Base-by-base conservation (phyloP, 2,329 filamentous ascomycete species). In the Pyricularia pennisetigena region DNA sequence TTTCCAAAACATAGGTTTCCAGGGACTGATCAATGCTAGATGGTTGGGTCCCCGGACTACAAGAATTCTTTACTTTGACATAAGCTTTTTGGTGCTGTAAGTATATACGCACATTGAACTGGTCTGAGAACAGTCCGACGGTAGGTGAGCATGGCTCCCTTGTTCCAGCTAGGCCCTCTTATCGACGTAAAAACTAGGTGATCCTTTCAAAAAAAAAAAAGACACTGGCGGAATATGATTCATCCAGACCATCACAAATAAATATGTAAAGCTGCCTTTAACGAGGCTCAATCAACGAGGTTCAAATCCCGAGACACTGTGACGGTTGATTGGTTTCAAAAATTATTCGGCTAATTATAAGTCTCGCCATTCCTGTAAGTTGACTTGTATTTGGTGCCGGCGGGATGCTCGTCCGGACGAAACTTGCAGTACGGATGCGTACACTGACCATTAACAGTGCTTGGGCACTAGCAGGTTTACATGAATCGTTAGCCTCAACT, bases 351-450 rank as follows among this genome's bases (percentile, higher is more conserved):
- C 59, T 62, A 62, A 28, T 26, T 62, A 62, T 64, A 67, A n/a
- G 65, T 41, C 23, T 69, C 68, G n/a, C 69, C 68, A 30, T 67
- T 68, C 16, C 64, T 28, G 66, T 67, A 70, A 1, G 69, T 69
- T 26, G 68, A 63, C 62, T 59, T 81, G 72, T 82, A 83, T 71
- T 81, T 85, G 4, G 85, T 88, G n/a, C 80, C 81, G 0, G 86
- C 85, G 0, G 86, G 85, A 74, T 88, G 86, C 24, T 82, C 80
- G 2, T 83, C 79, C 20, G 78, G 75, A 2, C 76, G 74, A 73
- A 88, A 88, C 70, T 84, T 84, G 79, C 86, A 88, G 72, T 79
- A 82, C 20, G 83, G 82, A 70, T 86, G 82, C 20, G 75, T 78
- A 74, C 86, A 88, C 28, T 79, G 72, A 4, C 82, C 82, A 57